Base-by-base conservation (phyloP, 257 asterid genomes). In the Coffea eugenioides region DNA sequence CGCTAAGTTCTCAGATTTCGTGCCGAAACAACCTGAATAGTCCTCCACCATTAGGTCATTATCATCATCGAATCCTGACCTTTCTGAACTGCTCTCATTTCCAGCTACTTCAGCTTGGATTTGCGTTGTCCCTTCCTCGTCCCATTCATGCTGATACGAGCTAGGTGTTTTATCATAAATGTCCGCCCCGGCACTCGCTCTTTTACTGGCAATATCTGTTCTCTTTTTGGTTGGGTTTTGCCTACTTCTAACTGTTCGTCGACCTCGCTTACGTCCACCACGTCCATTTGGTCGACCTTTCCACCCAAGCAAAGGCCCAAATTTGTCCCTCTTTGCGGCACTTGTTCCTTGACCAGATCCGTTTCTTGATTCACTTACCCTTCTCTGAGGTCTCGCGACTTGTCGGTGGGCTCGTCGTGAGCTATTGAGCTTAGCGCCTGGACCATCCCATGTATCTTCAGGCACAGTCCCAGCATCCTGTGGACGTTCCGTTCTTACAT, bases 331-430 rank as follows among this genome's bases (percentile, higher is more conserved):
- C 45, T 83, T 88, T 75, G 66, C 73, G 72, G 77, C 57, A 27
- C 78, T 51, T 34, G 51, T 57, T 49, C 67, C 78, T 34, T 76
- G 86, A 41, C 80, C 78, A 56, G 85, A 57, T 79, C 81, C 86
- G 68, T 82, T 79, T 77, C 75, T 87, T 73, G 89, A 48, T 75
- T 76, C 71, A 27, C 51, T 25, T 80, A 69, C 71, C 73, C 68
- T 81, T 80, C 87, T 81, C 77, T 79, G 92, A 71, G 82, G 76
- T 85, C 83, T 91, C 72, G 88, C 91, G 46, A 82, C 91, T 46
- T 88, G 86, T 27, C 90, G 90, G n/a, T 93, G 87, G 31, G 90
- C 89, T 51, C 91, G 92, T 81, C 82, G 86, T 39, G 83, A 78
- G 78, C 76, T 45, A 23, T 68, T 49, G 12, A 48, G 88, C 65